Evolutionary conservation across 768 basidiomycete genomes (phyloP).

Genomic region (Sistotremastrum niveocremeum): DNA sequence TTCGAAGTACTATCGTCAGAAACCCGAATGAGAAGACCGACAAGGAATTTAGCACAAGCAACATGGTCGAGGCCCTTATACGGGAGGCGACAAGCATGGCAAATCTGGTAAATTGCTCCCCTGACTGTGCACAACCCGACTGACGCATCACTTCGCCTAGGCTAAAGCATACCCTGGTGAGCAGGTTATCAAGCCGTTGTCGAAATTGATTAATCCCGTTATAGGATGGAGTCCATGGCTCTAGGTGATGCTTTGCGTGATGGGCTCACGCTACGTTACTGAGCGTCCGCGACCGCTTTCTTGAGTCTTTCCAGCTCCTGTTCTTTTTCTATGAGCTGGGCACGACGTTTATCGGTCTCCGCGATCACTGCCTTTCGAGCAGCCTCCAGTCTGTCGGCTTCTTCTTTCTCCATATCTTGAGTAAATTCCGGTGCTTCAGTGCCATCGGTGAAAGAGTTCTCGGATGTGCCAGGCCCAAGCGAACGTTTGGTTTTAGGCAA

Average conservation of each 20-base stretch:
- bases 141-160: constrained; percentile 23
- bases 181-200: too few species aligned
- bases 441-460: constrained; percentile 41
- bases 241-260: neutral
- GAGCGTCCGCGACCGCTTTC: constrained; percentile 32
- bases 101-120: constrained; percentile 44
- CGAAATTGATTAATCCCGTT: too few species aligned
- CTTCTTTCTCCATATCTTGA: constrained; percentile 73
- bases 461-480: constrained; percentile 53
- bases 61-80: constrained; percentile 84
- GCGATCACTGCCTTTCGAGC: constrained; percentile 56
- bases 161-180: constrained; percentile 70
- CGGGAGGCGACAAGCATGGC: constrained; percentile 66
- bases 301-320: constrained; percentile 64
- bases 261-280: neutral
- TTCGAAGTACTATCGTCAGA: constrained; percentile 37
- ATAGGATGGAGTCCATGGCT: constrained; percentile 7
- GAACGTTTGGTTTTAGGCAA: constrained; percentile 49
- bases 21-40: constrained; percentile 34
- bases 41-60: constrained; percentile 58
- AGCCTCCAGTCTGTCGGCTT: constrained; percentile 64
- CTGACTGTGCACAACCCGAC: constrained; percentile 15
- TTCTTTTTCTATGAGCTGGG: constrained; percentile 62
- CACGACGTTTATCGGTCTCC: constrained; percentile 66
- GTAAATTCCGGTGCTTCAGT: constrained; percentile 75